Conservation (phyloP, 2,329 filamentous ascomycete species). For the Aaosphaeria pasadenensis region DNA sequence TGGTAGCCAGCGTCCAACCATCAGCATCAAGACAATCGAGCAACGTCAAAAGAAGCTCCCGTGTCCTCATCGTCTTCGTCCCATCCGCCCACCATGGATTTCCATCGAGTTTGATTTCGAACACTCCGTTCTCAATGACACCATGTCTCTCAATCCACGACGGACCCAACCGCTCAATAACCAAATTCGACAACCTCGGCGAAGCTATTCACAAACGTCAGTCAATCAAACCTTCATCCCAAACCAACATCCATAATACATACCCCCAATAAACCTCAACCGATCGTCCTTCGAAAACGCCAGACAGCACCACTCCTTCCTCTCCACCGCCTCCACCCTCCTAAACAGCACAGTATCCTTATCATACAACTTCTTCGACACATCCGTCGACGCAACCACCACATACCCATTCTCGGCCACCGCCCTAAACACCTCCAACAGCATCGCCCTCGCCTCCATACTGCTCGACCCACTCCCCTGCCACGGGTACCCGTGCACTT, state of each 20-base stretch:
- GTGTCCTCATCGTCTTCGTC: slow-evolving; percentile 34
- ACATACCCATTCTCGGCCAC: slow-evolving; percentile 40
- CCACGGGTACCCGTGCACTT: slow-evolving; percentile 38
- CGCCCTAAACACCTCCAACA: slow-evolving; percentile 33
- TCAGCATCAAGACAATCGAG: slow-evolving; percentile 34
- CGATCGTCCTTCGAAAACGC: slow-evolving; percentile 26
- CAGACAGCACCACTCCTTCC: slow-evolving; percentile 6
- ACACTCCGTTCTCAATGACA: slow-evolving; percentile 7
- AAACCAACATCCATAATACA: background rate
- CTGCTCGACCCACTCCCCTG: slow-evolving; percentile 18
- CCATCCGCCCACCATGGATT: slow-evolving; percentile 30
- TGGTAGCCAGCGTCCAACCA: slow-evolving; percentile 41
- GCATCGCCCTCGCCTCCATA: slow-evolving; percentile 27
- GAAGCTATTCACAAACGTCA: too few species aligned
- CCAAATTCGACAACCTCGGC: too few species aligned
- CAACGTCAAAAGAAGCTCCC: slow-evolving; percentile 33
- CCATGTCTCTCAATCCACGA: background rate
- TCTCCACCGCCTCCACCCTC: too few species aligned
- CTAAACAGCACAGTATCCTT: slow-evolving; percentile 41
- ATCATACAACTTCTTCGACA: slow-evolving; percentile 29
- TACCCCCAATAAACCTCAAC: slow-evolving; percentile 33
- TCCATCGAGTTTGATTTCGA: slow-evolving; percentile 35
- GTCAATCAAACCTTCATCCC: too few species aligned
- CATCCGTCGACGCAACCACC: slow-evolving; percentile 34
- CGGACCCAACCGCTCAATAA: background rate